Percentiles rank a stretch among this genome's conserved stretches.
These are phyloP conservation scores for Verticillium nubilum DNA, from an alignment of 2,329 filamentous ascomycete genomes.

Conservation along the genomic window DNA sequence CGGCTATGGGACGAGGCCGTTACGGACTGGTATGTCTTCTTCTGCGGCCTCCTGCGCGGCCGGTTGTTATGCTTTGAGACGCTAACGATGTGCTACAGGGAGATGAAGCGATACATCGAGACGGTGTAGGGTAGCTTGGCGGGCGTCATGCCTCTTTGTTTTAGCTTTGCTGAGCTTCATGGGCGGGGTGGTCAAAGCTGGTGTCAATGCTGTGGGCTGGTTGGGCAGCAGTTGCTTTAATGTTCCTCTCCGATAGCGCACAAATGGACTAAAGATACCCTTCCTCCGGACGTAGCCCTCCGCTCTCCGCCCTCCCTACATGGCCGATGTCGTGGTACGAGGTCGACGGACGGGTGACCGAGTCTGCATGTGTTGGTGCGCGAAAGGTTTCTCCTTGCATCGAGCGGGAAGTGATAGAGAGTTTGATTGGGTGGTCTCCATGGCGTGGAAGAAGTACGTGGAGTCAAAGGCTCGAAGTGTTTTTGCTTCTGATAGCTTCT, in stretches of 20 bases:
- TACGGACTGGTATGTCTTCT: conserved; percentile 74
- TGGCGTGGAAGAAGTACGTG: not conserved
- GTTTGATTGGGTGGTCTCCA: not conserved
- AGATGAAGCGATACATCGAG: conserved; percentile 73
- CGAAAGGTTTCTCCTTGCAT: not conserved
- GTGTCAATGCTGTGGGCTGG: not conserved
- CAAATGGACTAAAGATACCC: not conserved
- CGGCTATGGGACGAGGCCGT: conserved; percentile 92
- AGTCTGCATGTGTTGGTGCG: not conserved
- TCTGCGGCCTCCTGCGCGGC: too few relatives aligned
- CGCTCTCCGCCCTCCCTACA: not conserved
- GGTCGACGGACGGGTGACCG: not conserved
- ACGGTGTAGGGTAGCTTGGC: conserved; percentile 46
- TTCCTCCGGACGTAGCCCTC: not conserved
- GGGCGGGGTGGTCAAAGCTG: not conserved
- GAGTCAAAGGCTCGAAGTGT: not conserved
- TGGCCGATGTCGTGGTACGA: not conserved
- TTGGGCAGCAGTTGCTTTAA: not conserved
- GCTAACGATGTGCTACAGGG: conserved; percentile 42
- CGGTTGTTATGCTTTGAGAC: not conserved
- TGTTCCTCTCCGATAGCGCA: not conserved
- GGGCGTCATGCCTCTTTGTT: not conserved
- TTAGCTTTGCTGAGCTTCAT: not conserved
- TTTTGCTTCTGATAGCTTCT: not conserved
- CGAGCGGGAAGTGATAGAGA: not conserved